phyloP scores from a whole-genome alignment of 805 yeast species.

The Nakazawaea ishiwadae region DNA sequence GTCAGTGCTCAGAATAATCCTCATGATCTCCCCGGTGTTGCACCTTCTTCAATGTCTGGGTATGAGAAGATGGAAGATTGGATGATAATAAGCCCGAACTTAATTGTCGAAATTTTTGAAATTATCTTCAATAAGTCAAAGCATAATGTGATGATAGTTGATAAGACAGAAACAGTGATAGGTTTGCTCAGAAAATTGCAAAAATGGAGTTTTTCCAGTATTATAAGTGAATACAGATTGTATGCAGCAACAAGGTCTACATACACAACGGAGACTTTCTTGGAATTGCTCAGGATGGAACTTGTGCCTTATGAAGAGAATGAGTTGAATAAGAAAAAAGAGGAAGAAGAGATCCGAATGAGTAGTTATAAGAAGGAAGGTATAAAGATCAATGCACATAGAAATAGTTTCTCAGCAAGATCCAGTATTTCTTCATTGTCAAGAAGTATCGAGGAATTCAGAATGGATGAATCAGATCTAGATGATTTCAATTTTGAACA shows the following conservation, averaged over 20 bases:
- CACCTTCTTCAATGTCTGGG: not conserved
- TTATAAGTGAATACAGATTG: constrained; percentile 79
- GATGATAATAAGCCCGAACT: constrained; percentile 68
- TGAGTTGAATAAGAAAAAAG: constrained; percentile 14
- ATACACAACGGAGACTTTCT: constrained; percentile 75
- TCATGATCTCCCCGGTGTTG: constrained; percentile 13
- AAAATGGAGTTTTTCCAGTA: constrained; percentile 84
- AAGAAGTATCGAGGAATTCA: constrained; percentile 6
- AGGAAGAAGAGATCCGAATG: constrained; percentile 12
- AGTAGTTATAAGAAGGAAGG: constrained; percentile 7
- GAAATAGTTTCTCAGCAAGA: constrained; percentile 7
- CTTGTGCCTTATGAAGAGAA: constrained; percentile 35
- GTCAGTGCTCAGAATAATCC: constrained; percentile 13
- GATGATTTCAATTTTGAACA: constrained; percentile 7
- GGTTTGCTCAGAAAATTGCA: constrained; percentile 80
- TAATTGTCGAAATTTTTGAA: constrained; percentile 63
- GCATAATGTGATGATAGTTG: constrained; percentile 72
- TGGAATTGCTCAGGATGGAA: constrained; percentile 66
- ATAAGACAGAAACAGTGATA: constrained; percentile 71
- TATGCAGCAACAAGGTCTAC: constrained; percentile 69
- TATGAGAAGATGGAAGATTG: constrained; percentile 39
- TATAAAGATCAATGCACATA: constrained; percentile 11
- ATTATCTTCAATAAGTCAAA: constrained; percentile 56
- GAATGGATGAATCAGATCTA: constrained; percentile 2
- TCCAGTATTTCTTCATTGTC: constrained; percentile 4